Percentiles rank a stretch among this genome's conserved stretches.
Evolutionary conservation across 192 early-diverging fungal species (phyloP).

Genomic region (Coemansia biformis): DNA sequence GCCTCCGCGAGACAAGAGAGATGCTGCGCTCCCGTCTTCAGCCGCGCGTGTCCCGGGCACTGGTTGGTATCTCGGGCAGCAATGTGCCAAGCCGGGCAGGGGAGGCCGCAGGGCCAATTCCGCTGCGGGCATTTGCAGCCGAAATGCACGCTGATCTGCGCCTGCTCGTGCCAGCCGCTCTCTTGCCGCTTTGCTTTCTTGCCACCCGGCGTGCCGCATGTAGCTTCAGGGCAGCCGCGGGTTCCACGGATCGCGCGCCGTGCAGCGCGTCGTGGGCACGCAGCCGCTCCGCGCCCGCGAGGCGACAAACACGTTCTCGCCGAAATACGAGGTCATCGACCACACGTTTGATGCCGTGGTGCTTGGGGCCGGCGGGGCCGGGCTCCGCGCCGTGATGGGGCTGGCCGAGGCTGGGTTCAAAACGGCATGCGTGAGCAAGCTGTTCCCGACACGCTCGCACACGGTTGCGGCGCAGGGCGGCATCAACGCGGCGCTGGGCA

Average conservation of each 20-base stretch:
- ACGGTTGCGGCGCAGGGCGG: constrained; percentile 99
- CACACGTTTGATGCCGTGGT: constrained; percentile 99
- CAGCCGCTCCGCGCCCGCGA: constrained; percentile 71
- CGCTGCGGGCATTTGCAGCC: too few relatives aligned
- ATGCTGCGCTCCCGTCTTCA: constrained; percentile 42
- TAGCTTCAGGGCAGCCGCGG: constrained; percentile 49
- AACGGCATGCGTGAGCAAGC: constrained; percentile 95
- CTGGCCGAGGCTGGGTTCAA: constrained; percentile 93
- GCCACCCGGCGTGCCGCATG: too few relatives aligned
- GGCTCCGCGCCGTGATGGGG: constrained; percentile 96
- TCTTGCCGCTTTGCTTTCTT: too few relatives aligned
- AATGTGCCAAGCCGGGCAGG: neutral
- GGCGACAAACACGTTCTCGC: constrained; percentile 52
- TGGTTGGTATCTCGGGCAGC: constrained; percentile 32
- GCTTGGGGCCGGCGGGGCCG: constrained; percentile 96
- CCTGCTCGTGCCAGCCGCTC: neutral
- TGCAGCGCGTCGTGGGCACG: constrained; percentile 63
- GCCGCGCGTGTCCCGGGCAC: constrained; percentile 20
- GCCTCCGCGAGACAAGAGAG: constrained; percentile 3
- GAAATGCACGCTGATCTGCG: neutral
- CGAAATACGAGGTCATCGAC: constrained; percentile 91
- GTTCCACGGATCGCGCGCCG: constrained; percentile 62
- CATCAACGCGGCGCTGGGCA: constrained; percentile 98
- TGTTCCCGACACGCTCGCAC: constrained; percentile 98
- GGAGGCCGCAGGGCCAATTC: too few relatives aligned